These are phyloP conservation scores for Sesbania bispinosa DNA, from an alignment of 306 rosid species.

Conservation along the genomic window DNA sequence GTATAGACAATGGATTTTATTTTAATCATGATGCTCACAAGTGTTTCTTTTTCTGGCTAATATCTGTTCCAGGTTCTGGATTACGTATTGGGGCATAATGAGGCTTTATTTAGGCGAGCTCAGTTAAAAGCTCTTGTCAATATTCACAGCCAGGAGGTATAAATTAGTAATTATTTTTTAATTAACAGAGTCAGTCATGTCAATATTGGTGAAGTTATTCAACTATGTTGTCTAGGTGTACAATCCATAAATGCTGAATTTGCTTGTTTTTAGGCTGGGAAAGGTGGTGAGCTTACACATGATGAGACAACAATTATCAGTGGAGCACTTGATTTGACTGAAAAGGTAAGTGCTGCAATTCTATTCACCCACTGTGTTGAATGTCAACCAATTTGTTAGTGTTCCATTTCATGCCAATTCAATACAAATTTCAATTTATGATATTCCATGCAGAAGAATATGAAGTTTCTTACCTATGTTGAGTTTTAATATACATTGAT, in stretches of 20 bases:
- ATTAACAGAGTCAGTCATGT: conserved; percentile 4
- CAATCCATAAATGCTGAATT: conserved; percentile 6
- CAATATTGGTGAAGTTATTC: conserved; percentile 11
- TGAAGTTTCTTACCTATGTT: conserved; percentile 16
- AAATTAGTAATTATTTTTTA: not conserved
- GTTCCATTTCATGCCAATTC: conserved; percentile 10
- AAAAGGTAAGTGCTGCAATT: conserved; percentile 57
- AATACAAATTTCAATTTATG: conserved; percentile 5
- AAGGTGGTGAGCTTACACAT: conserved; percentile 99
- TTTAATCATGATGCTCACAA: not conserved
- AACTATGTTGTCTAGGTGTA: not conserved
- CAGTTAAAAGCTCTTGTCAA: conserved; percentile 94
- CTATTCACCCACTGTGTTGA: not conserved
- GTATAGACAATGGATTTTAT: not conserved
- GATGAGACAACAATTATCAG: conserved; percentile 97
- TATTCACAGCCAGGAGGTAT: conserved; percentile 91
- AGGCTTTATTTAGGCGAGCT: conserved; percentile 94
- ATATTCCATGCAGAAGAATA: conserved; percentile 17
- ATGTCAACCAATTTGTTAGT: conserved; percentile 3
- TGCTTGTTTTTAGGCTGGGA: conserved; percentile 69
- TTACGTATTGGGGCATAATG: conserved; percentile 75
- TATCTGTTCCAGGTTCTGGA: conserved; percentile 68
- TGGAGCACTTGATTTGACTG: conserved; percentile 97
- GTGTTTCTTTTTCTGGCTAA: conserved; percentile 14
- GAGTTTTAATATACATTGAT: conserved; percentile 8